These are phyloP conservation scores for Sclerotinia spermophila DNA, from an alignment of 2,329 filamentous ascomycete species.

Conservation along the genomic window DNA sequence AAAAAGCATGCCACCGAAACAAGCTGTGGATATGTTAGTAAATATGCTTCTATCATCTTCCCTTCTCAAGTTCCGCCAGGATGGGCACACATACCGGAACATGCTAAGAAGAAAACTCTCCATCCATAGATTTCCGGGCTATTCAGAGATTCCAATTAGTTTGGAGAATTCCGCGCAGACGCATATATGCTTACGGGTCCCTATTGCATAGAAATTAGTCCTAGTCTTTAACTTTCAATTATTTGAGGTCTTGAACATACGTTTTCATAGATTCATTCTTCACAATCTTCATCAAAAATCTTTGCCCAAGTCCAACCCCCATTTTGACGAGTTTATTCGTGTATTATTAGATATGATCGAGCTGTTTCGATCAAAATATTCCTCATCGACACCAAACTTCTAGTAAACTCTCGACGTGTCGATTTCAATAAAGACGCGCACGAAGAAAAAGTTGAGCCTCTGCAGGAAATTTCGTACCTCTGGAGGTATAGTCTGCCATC, in stretches of 20 bases:
- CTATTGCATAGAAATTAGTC: background rate
- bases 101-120: constrained; percentile 61
- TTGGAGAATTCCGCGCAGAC: too few relatives aligned
- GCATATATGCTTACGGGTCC: constrained; percentile 11
- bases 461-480: background rate
- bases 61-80: background rate
- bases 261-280: constrained; percentile 67
- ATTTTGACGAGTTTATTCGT: background rate
- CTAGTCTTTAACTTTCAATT: background rate
- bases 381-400: background rate
- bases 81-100: constrained; percentile 31
- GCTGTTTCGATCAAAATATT: background rate
- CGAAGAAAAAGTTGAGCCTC: background rate
- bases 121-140: constrained; percentile 45
- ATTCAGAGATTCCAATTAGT: constrained; percentile 17
- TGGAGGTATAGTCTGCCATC: background rate
- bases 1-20: constrained; percentile 63
- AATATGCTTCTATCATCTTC: background rate
- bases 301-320: constrained; percentile 1
- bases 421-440: background rate
- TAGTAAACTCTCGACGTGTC: background rate
- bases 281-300: constrained; percentile 26
- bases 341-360: background rate
- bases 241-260: constrained; percentile 20
- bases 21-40: constrained; percentile 40